Percentiles rank a stretch among this genome's conserved stretches.
phyloP scores from a whole-genome alignment of 1,284 basidiomycete genomes.

The Tylopilus sp. region DNA sequence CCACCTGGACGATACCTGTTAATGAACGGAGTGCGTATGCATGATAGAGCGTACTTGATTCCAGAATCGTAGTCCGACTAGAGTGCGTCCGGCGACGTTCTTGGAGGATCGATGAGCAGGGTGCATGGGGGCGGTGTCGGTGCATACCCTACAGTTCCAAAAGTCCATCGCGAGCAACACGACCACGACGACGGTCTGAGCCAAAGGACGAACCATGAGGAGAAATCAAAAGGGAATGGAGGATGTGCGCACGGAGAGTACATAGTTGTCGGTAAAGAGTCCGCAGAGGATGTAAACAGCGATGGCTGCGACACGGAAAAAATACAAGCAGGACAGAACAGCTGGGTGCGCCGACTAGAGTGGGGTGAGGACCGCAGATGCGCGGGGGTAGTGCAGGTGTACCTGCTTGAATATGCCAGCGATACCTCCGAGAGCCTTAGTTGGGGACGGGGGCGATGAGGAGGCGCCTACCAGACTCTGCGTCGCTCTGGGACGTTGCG shows the following conservation, averaged over 20 bases:
- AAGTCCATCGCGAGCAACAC: constrained; percentile 92
- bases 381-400: constrained; percentile 7
- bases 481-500: constrained; percentile 53
- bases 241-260: constrained; percentile 65
- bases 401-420: constrained; percentile 74
- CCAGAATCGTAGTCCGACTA: constrained; percentile 93
- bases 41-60: constrained; percentile 66
- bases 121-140: not conserved
- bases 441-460: not conserved
- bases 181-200: constrained; percentile 84
- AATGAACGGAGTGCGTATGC: constrained; percentile 4
- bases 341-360: constrained; percentile 76
- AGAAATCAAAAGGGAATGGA: not conserved
- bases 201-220: not conserved
- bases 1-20: constrained; percentile 50
- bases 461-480: constrained; percentile 58
- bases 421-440: constrained; percentile 46
- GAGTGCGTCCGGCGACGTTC: constrained; percentile 87
- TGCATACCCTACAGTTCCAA: constrained; percentile 84
- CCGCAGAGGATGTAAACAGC: constrained; percentile 85
- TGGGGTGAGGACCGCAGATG: constrained; percentile 12
- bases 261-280: constrained; percentile 83
- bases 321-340: constrained; percentile 76
- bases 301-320: constrained; percentile 82
- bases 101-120: constrained; percentile 30